Percentiles rank a stretch among this genome's conserved stretches.
Evolutionary conservation across 176 grass and related monocot species (phyloP).

Genomic region (Phyllostachys edulis): DNA sequence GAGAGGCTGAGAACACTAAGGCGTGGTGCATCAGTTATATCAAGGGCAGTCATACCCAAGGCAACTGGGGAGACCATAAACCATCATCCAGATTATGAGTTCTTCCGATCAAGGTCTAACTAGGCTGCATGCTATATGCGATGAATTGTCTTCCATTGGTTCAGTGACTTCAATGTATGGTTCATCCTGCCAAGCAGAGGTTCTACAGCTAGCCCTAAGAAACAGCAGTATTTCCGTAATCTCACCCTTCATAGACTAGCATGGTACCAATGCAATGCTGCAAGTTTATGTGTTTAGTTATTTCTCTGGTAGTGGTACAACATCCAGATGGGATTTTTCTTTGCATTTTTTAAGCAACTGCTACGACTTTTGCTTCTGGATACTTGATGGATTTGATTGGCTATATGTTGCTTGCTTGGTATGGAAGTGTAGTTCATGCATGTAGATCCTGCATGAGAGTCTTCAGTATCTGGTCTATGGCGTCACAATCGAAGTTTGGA

Average conservation of each 20-base stretch:
- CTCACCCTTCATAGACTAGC: background rate
- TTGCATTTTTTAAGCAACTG: background rate
- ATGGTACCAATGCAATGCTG: background rate
- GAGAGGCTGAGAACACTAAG: constrained; percentile 37
- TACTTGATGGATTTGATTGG: background rate
- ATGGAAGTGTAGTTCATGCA: no score
- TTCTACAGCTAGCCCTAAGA: background rate
- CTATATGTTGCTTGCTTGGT: no score
- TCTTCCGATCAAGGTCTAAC: constrained; percentile 32
- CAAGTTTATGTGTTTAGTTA: background rate
- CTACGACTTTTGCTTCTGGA: background rate
- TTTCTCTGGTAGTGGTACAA: background rate
- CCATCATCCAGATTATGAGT: constrained; percentile 42
- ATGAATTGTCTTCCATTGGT: background rate
- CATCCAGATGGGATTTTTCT: background rate
- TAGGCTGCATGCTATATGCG: background rate
- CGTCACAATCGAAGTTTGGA: no score
- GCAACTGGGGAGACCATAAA: constrained; percentile 10
- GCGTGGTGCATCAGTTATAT: constrained; percentile 32
- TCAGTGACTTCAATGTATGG: background rate
- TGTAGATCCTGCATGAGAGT: no score
- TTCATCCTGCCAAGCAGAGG: background rate
- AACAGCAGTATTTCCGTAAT: background rate
- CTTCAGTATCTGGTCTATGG: no score
- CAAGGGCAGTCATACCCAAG: constrained; percentile 33